Percentiles rank a stretch among this genome's conserved stretches.
phyloP scores from a whole-genome alignment of 2,329 filamentous ascomycete species.

The Fusarium tuaranense region DNA sequence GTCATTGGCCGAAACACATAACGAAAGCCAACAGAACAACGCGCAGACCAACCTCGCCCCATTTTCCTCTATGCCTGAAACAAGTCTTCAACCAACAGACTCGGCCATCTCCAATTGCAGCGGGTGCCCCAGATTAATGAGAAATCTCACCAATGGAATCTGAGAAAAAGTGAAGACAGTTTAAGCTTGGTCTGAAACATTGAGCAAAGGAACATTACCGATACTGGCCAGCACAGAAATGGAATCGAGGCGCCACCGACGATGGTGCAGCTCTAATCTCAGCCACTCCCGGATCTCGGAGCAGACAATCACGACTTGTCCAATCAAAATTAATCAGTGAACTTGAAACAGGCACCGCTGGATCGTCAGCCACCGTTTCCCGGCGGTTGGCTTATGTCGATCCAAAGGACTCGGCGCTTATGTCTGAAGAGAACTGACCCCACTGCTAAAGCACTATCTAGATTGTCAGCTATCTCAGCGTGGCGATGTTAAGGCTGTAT shows the following conservation, averaged over 20 bases:
- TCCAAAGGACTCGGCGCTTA: not conserved
- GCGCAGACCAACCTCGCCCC: not conserved
- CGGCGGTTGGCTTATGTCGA: not conserved
- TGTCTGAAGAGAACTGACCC: not conserved
- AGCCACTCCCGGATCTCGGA: not conserved
- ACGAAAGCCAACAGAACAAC: not conserved
- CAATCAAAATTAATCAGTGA: not conserved
- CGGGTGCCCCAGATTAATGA: not conserved
- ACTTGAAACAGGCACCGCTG: not conserved
- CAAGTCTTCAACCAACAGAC: not conserved
- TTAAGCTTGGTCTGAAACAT: not conserved
- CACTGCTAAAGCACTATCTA: not conserved
- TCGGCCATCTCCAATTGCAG: not conserved
- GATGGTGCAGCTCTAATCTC: not conserved
- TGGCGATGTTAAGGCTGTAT: not conserved
- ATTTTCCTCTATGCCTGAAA: not conserved
- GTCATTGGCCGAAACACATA: not conserved
- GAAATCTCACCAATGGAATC: not conserved
- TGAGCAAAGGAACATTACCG: not conserved
- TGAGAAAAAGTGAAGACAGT: not conserved
- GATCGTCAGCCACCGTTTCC: not conserved
- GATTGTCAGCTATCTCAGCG: rapidly evolving
- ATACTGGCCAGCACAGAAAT: not conserved
- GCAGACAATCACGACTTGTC: not conserved
- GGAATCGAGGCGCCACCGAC: not conserved